A percentile compares a stretch with the other conserved stretches of the same genome.
These are phyloP conservation scores for Phytophthora sp. DNA, from an alignment of 352 stramenopile genomes.

Conservation along the genomic window DNA sequence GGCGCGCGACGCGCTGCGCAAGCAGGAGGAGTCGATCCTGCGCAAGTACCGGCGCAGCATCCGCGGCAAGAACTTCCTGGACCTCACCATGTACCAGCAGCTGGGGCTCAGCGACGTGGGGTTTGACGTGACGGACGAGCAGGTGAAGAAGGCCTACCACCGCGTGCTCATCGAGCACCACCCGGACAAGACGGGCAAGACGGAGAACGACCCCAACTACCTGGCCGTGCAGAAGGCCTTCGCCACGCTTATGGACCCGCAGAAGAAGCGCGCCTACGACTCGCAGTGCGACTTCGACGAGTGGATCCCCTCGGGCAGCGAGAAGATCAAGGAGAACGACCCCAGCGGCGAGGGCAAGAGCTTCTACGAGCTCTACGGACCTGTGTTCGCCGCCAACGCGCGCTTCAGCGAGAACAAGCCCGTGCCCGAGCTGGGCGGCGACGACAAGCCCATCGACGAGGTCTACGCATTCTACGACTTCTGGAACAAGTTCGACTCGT, in stretches of 20 bases:
- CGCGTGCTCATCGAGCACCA: conserved; percentile 90
- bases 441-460: conserved; percentile 64
- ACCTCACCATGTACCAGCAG: conserved; percentile 90
- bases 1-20: conserved; percentile 61
- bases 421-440: conserved; percentile 69
- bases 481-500: conserved; percentile 90
- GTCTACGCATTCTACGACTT: conserved; percentile 91
- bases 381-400: conserved; percentile 78
- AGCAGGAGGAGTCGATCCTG: conserved; percentile 70
- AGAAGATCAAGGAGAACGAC: conserved; percentile 84
- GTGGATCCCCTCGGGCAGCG: conserved; percentile 71
- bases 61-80: conserved; percentile 80
- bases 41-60: conserved; percentile 86
- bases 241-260: conserved; percentile 75
- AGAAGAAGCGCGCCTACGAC: conserved; percentile 87
- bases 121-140: conserved; percentile 83
- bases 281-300: conserved; percentile 90
- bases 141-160: conserved; percentile 91
- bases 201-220: conserved; percentile 91
- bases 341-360: conserved; percentile 65
- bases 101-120: conserved; percentile 74
- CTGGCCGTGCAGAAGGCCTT: conserved; percentile 88
- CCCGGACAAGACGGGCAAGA: conserved; percentile 89
- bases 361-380: conserved; percentile 88
- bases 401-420: conserved; percentile 85